These are phyloP conservation scores for Darksidea phi DNA, from an alignment of 495 filamentous ascomycete genomes.

Conservation along the genomic window DNA sequence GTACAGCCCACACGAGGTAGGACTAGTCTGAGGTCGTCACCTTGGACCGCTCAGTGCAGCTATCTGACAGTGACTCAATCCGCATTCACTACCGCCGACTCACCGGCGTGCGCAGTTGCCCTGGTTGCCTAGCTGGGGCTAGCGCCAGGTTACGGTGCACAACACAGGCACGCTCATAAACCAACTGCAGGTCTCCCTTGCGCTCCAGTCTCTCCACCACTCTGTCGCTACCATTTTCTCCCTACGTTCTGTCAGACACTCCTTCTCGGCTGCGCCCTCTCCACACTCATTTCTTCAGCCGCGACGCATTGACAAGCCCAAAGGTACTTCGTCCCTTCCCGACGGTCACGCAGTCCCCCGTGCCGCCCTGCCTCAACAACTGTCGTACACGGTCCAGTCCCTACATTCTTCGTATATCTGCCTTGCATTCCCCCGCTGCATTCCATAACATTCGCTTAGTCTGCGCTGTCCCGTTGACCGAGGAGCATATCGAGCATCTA, in stretches of 20 bases:
- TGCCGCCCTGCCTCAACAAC: neutral
- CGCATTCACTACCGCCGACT: too few species aligned
- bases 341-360: neutral
- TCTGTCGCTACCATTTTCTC: neutral
- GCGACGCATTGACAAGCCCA: neutral
- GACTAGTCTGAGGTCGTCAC: too few species aligned
- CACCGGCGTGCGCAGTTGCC: too few species aligned
- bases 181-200: neutral
- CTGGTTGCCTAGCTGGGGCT: too few species aligned
- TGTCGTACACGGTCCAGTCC: neutral
- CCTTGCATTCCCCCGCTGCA: constrained; percentile 17
- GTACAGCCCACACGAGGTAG: too few species aligned
- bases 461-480: neutral
- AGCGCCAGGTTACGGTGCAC: neutral
- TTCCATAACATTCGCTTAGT: constrained; percentile 24
- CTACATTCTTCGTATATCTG: neutral
- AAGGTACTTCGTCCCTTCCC: neutral
- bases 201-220: neutral
- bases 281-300: neutral
- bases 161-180: neutral
- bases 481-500: neutral
- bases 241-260: neutral
- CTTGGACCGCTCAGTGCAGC: too few species aligned
- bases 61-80: too few species aligned
- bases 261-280: neutral